Percentiles rank a stretch among this genome's conserved stretches.
phyloP scores from a whole-genome alignment of 805 yeast species.

The Barnettozyma vustinii region DNA sequence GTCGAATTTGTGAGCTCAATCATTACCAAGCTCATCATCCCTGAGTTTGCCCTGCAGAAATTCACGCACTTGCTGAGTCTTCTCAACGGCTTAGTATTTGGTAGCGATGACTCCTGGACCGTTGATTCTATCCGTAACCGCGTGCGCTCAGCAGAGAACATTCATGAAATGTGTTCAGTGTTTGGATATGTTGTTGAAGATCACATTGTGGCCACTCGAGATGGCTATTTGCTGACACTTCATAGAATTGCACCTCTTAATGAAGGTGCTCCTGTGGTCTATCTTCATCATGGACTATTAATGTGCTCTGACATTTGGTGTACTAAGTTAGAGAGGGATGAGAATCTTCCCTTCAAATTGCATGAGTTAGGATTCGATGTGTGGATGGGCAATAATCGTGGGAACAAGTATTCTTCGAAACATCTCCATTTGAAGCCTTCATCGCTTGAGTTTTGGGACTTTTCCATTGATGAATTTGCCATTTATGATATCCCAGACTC shows the following conservation, averaged over 20 bases:
- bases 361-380: constrained; percentile 86
- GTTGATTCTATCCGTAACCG: constrained; percentile 25
- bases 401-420: constrained; percentile 74
- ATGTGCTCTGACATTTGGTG: constrained; percentile 89
- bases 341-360: constrained; percentile 67
- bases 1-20: constrained; percentile 41
- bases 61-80: constrained; percentile 26
- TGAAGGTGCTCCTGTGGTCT: constrained; percentile 46
- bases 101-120: constrained; percentile 9
- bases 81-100: constrained; percentile 1
- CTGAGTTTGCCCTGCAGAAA: constrained; percentile 34
- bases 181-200: constrained; percentile 72
- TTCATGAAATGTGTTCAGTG: constrained; percentile 59
- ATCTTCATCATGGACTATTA: constrained; percentile 85
- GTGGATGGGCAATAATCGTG: constrained; percentile 90
- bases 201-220: constrained; percentile 71
- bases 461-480: constrained; percentile 88
- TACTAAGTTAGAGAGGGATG: constrained; percentile 39
- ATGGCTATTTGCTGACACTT: constrained; percentile 68
- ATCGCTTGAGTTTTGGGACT: constrained; percentile 72
- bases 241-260: constrained; percentile 57
- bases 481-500: constrained; percentile 83
- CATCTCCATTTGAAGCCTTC: constrained; percentile 16
- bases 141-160: constrained; percentile 43
- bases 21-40: constrained; percentile 39